These are phyloP conservation scores for Pseudozyma sp. DNA, from an alignment of 1,284 basidiomycete species.

Conservation along the genomic window DNA sequence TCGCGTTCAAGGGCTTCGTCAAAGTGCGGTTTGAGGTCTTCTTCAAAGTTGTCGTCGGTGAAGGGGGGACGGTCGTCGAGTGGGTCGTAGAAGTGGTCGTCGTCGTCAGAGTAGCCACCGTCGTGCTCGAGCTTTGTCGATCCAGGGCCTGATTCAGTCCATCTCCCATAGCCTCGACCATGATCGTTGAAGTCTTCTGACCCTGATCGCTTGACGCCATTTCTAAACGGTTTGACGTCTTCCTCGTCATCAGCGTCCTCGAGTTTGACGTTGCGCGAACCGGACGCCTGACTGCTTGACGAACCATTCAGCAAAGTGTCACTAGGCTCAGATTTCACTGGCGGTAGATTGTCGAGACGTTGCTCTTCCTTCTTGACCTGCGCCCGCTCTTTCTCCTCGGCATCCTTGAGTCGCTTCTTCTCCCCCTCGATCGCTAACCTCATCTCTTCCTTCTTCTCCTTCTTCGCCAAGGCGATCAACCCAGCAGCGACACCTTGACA, in stretches of 20 bases:
- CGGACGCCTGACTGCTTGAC: not conserved
- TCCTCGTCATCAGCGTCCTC: conserved; percentile 37
- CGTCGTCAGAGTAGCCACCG: conserved; percentile 9
- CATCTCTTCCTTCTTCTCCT: conserved; percentile 54
- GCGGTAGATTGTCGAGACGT: conserved; percentile 17
- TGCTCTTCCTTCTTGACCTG: conserved; percentile 28
- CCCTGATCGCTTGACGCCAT: conserved; percentile 21
- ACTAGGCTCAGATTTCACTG: conserved; percentile 6
- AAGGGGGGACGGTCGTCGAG: not conserved
- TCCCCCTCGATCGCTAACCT: conserved; percentile 46
- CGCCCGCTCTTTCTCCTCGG: conserved; percentile 17
- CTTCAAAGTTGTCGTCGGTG: conserved; percentile 1
- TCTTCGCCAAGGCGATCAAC: conserved; percentile 44
- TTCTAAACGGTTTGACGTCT: conserved; percentile 30
- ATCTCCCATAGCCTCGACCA: conserved; percentile 10
- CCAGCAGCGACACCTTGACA: conserved; percentile 43
- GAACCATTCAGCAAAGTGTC: not conserved
- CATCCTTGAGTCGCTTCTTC: conserved; percentile 38
- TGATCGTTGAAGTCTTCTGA: conserved; percentile 10
- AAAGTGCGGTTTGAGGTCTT: conserved; percentile 27
- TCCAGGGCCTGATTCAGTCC: conserved; percentile 2
- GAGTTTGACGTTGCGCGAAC: conserved; percentile 40
- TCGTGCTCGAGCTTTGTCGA: not conserved
- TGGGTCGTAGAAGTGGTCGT: conserved; percentile 26
- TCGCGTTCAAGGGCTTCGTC: conserved; percentile 32